Evolutionary conservation across 176 grass and related monocot species (phyloP).

Genomic region (Avena atlantica): DNA sequence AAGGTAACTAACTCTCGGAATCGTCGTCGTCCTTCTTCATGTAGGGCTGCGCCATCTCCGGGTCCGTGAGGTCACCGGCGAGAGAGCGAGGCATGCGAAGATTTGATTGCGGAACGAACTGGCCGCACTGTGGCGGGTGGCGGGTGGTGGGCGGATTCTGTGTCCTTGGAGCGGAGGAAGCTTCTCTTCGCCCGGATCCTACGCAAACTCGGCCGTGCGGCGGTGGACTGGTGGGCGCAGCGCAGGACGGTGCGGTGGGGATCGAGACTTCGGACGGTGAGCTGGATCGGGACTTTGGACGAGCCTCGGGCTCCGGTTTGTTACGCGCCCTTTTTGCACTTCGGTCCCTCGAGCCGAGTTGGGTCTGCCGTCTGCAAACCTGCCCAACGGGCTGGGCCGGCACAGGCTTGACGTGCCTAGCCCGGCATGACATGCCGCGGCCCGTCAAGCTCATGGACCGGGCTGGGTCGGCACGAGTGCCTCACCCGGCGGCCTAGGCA

Average conservation of each 20-base stretch:
- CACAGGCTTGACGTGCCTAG: too few species aligned
- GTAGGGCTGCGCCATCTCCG: slow-evolving; percentile 75
- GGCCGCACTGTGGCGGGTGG: not conserved
- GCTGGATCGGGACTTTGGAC: slow-evolving; percentile 13
- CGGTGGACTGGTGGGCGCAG: slow-evolving; percentile 11
- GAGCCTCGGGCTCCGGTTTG: not conserved
- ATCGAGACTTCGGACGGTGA: slow-evolving; percentile 3
- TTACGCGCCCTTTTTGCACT: slow-evolving; percentile 34
- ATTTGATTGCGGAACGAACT: not conserved
- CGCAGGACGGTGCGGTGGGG: not conserved
- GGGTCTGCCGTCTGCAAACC: not conserved
- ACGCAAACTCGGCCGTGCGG: slow-evolving; percentile 3
- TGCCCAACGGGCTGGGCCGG: too few species aligned
- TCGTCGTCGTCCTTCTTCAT: slow-evolving; percentile 89
- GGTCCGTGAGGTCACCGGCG: slow-evolving; percentile 55
- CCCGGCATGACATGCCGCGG: too few species aligned
- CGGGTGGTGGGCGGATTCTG: slow-evolving; percentile 25
- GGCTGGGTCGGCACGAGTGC: too few species aligned
- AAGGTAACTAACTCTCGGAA: slow-evolving; percentile 45
- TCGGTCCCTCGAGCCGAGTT: not conserved
- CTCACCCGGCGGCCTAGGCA: too few species aligned
- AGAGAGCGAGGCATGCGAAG: slow-evolving; percentile 53
- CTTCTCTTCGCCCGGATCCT: slow-evolving; percentile 26
- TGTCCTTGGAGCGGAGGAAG: not conserved
- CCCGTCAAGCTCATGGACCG: too few species aligned